Conservation (phyloP, 75 land plant species). For the Pinus tabuliformis region DNA sequence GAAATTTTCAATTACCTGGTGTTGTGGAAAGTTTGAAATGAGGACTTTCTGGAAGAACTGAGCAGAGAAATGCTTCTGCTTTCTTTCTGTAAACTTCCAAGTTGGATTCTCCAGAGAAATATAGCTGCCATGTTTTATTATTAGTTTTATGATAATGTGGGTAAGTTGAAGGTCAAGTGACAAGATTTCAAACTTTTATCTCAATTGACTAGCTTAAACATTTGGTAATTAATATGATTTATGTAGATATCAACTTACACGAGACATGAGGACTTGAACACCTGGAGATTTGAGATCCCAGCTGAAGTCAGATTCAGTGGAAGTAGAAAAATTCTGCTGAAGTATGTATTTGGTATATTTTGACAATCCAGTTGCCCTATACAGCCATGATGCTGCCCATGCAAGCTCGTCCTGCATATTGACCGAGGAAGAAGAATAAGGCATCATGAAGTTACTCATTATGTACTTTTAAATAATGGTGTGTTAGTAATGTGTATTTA, state of each 20-base stretch:
- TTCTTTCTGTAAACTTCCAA: conserved; percentile 40
- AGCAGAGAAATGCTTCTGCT: conserved; percentile 76
- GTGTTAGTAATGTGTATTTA: neutral
- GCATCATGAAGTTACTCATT: neutral
- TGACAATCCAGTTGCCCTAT: conserved; percentile 41
- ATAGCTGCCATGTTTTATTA: conserved; percentile 36
- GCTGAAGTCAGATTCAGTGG: conserved; percentile 49
- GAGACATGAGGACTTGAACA: conserved; percentile 52
- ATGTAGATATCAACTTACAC: conserved; percentile 18
- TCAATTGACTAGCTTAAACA: too few relatives aligned
- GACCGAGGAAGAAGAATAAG: neutral
- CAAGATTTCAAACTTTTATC: too few relatives aligned
- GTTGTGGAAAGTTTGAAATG: conserved; percentile 36
- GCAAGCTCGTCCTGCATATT: conserved; percentile 82
- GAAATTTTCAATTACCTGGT: conserved; percentile 53
- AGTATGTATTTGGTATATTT: conserved; percentile 39
- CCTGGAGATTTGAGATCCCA: conserved; percentile 85
- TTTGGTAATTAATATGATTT: neutral
- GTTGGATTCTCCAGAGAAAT: conserved; percentile 45
- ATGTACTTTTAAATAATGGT: neutral
- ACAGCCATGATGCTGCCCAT: conserved; percentile 92
- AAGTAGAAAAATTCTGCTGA: conserved; percentile 31
- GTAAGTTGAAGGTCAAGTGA: too few relatives aligned
- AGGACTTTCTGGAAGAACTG: conserved; percentile 71
- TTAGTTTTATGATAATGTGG: too few relatives aligned